Evolutionary conservation across 2,329 filamentous ascomycete species (phyloP).

Genomic region (Macrophomina tecta): DNA sequence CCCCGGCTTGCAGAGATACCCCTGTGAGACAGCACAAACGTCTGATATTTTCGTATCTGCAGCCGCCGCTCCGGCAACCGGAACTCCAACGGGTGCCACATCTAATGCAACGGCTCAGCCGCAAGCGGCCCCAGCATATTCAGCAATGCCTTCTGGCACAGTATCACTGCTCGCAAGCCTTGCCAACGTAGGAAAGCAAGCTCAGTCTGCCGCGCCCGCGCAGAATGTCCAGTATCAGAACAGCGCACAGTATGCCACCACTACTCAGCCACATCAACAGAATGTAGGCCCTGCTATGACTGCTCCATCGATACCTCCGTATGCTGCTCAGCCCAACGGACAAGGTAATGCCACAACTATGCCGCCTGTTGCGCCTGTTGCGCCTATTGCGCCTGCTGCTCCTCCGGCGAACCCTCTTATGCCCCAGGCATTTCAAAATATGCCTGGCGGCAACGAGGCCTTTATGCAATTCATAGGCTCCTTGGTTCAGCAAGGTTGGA

Average conservation of each 20-base stretch:
- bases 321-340: slow-evolving; percentile 23
- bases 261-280: slow-evolving; percentile 28
- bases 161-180: slow-evolving; percentile 43
- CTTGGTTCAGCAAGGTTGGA: slow-evolving; percentile 25
- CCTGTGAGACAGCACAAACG: neutral
- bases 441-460: slow-evolving; percentile 31
- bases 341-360: slow-evolving; percentile 30
- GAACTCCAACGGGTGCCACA: slow-evolving; percentile 19
- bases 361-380: slow-evolving; percentile 29
- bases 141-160: slow-evolving; percentile 36
- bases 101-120: slow-evolving; percentile 35
- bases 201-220: slow-evolving; percentile 31
- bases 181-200: slow-evolving; percentile 37
- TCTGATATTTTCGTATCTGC: slow-evolving; percentile 32
- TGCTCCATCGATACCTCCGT: slow-evolving; percentile 27
- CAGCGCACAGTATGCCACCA: slow-evolving; percentile 17
- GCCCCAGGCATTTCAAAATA: slow-evolving; percentile 42
- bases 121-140: slow-evolving; percentile 33
- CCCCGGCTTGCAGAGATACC: neutral
- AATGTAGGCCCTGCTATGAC: slow-evolving; percentile 28
- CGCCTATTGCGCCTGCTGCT: slow-evolving; percentile 20
- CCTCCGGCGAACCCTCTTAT: slow-evolving; percentile 31
- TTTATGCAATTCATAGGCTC: slow-evolving; percentile 28
- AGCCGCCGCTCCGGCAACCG: slow-evolving; percentile 6
- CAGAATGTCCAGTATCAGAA: slow-evolving; percentile 13